Evolutionary conservation across 2,329 filamentous ascomycete species (phyloP).

Genomic region (Neofusicoccum cordaticola): DNA sequence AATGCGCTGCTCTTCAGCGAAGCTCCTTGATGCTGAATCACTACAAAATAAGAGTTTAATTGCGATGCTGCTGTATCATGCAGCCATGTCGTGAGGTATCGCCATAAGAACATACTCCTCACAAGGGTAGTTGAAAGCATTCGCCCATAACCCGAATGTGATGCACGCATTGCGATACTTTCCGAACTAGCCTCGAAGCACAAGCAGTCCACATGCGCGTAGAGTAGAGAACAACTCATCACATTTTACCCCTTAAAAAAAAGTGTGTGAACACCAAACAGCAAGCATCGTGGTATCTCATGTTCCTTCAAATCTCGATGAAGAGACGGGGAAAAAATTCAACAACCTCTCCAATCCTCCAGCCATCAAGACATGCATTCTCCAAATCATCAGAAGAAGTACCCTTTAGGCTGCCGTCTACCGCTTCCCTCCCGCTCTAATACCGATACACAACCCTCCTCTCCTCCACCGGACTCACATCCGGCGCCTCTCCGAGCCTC

Average conservation of each 20-base stretch:
- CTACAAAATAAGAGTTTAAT: no score
- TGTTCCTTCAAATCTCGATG: background rate
- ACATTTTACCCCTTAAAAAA: background rate
- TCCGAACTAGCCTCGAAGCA: no score
- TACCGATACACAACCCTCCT: slow-evolving; percentile 13
- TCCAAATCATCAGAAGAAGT: background rate
- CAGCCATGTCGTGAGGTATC: no score
- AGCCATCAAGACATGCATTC: background rate
- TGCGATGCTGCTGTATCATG: no score
- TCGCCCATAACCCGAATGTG: no score
- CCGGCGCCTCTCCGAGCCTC: background rate
- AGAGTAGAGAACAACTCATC: background rate
- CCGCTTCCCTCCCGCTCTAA: background rate
- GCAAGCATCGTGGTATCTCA: slow-evolving; percentile 3
- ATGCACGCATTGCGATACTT: no score
- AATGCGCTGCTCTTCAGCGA: no score
- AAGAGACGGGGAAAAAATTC: background rate
- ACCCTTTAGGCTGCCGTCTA: background rate
- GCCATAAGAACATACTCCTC: no score
- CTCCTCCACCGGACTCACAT: slow-evolving; percentile 18
- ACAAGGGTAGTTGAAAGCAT: no score
- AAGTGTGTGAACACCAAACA: background rate
- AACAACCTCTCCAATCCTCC: background rate
- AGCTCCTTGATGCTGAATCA: no score
- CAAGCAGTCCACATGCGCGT: no score